Evolutionary conservation across 306 rosid species (phyloP), one percentile per base, ranked within the genome.

Genomic region (Cicer bijugum): DNA sequence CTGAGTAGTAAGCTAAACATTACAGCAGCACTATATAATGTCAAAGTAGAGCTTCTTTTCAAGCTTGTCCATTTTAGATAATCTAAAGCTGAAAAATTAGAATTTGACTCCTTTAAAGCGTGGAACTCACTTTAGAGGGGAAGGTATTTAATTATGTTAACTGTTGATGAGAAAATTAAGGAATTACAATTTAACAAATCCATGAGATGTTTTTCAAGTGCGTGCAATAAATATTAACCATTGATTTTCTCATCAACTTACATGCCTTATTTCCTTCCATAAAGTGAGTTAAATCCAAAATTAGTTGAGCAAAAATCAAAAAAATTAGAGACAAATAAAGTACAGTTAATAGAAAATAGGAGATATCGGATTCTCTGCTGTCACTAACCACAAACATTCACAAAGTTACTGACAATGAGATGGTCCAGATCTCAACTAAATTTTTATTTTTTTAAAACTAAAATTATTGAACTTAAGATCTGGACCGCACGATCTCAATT

Each of bases 1-100:
- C 98, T 92, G 88, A 6, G 79, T 69, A 85, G 71, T 72, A 72
- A 76, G 53, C 78, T 44, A 81, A 83, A 79, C 78, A 79, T 80
- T 71, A 81, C 61, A 80, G 68, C 67, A 71, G 51, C 62, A 44
- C 67, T 23, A 66, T 58, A 43, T 72, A 56, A 55, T 19, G 10
- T 52, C 59, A 58, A 70, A 74, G 19, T 64, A 71, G 35, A 60
- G 61, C 16, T 23, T 71, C 15, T 61, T 71, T 82, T 60, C 48
- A 15, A 67, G 53, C 12, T 53, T 80, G 4, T 63, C 73, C 9
- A 46, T 28, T 81, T 53, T 38, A 23, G 75, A 74, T 46, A 8
- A 59, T 43, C 33, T 14, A n/a, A 42, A 56, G 20, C 68, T 7
- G n/a, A 58, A 43, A 58, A 46, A 23, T 6, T 40, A 53, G 23